Evolutionary conservation across 1,139 yeast genomes (phyloP).

Genomic region (Pichia sp.): DNA sequence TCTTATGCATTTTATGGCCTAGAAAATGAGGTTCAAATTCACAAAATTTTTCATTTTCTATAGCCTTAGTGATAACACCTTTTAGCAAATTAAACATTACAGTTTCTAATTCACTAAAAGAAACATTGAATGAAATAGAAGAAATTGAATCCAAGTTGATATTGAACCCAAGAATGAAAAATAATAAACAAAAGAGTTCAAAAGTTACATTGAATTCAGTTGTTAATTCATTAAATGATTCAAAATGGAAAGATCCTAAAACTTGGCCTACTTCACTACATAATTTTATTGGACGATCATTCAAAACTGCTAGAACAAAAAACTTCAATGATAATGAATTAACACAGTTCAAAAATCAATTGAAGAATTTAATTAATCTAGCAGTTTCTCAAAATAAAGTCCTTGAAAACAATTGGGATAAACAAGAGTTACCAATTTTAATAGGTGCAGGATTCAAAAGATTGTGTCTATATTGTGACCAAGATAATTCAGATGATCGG

Average conservation of each 20-base stretch:
- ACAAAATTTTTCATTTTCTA: too few species aligned
- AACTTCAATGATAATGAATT: conserved; percentile 28
- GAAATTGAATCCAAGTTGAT: background rate
- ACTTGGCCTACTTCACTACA: conserved; percentile 45
- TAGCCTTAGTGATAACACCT: background rate
- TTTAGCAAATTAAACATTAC: background rate
- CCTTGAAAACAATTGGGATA: conserved; percentile 54
- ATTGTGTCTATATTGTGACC: conserved; percentile 22
- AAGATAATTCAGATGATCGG: background rate
- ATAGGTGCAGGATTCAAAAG: conserved; percentile 4
- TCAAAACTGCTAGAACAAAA: conserved; percentile 32
- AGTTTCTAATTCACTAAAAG: background rate
- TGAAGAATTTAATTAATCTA: conserved; percentile 41
- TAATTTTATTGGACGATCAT: conserved; percentile 41
- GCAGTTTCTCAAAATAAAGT: conserved; percentile 45
- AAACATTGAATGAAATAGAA: background rate
- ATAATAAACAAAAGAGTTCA: background rate
- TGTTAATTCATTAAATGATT: conserved; percentile 1
- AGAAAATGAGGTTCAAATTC: background rate
- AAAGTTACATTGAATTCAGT: conserved; percentile 8
- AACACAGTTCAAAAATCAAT: conserved; percentile 37
- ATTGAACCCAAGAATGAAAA: conserved; percentile 2
- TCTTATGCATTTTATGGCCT: background rate
- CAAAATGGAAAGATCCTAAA: conserved; percentile 23
- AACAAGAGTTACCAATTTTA: conserved; percentile 49